Base-by-base conservation (phyloP, 352 stramenopile genomes). In the Phytopythium kandeliae region DNA sequence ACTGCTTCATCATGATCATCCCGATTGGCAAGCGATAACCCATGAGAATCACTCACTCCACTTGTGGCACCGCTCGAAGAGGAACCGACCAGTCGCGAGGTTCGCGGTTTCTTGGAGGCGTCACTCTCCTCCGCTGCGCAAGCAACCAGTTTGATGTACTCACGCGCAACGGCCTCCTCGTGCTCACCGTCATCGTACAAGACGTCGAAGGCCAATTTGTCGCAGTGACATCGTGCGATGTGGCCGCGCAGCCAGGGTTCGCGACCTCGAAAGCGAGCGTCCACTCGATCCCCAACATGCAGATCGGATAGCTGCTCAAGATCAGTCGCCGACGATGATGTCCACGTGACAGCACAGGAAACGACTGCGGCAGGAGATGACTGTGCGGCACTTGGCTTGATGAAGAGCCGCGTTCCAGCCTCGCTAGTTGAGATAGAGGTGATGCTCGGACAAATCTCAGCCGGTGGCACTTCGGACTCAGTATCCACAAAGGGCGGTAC, bases 151-250 rank as follows among this genome's bases (percentile, higher is more conserved):
- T 48, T 42, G 38, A 76, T 75, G 17, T 62, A 46, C 6, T 65
- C 54, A 3, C 46, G 49, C 36, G 34, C 31, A 2, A 79, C 60
- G 21, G 60, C 55, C 8, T 33, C 51, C 24, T 77, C 63, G 12
- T 59, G 36, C 33, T 67, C 57, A 4, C 63, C 69, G 19, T 72
- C 64, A 30, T 68, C 54, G 31, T 73, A 66, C 1, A 45, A 11
- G 1, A 76, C 25, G 22, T 70, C 63, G 33, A 58, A 69, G 22
- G 28, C 30, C 19, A n/a, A 42, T 13, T 58, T 60, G 19, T 45
- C 34, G 10, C 28, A 16, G 48, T 58, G 55, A 19, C 51, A 56
- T 41, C 53, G 43, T 21, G 38, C 34, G 13, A 68, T 53, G 31
- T 47, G 21, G 28, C 55, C 51, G 8, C 42, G 43, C 12, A 61